Percentiles rank a stretch among this genome's conserved stretches.
These are phyloP conservation scores for Podospora sp. DNA, from an alignment of 495 filamentous ascomycete species.

Conservation along the genomic window DNA sequence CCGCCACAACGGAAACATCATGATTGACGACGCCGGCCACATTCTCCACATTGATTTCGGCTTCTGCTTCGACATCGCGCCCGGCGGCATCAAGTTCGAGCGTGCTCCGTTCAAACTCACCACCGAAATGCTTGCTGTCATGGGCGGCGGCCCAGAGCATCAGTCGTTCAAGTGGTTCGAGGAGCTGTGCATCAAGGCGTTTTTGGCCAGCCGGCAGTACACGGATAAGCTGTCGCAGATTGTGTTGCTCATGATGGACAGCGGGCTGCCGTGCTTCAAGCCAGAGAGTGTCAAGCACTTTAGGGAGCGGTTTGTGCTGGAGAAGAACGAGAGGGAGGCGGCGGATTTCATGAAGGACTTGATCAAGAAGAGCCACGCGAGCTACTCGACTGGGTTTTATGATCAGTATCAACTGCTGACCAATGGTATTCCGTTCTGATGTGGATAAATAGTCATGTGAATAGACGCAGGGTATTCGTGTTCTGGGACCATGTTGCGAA, in stretches of 20 bases:
- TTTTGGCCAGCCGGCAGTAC: slow-evolving; percentile 87
- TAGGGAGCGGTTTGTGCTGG: slow-evolving; percentile 87
- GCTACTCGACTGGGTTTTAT: slow-evolving; percentile 87
- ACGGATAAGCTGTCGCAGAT: slow-evolving; percentile 84
- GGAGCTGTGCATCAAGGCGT: slow-evolving; percentile 92
- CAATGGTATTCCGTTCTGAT: slow-evolving; percentile 89
- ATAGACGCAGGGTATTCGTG: not conserved
- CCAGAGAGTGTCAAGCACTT: slow-evolving; percentile 92
- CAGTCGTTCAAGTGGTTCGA: slow-evolving; percentile 96
- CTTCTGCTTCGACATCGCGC: slow-evolving; percentile 99
- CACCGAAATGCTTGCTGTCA: slow-evolving; percentile 95
- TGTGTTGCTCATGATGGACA: slow-evolving; percentile 93
- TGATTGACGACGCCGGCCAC: slow-evolving; percentile 95
- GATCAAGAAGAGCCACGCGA: slow-evolving; percentile 83
- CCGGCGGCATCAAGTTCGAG: slow-evolving; percentile 94
- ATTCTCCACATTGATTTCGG: slow-evolving; percentile 99
- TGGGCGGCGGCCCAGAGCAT: slow-evolving; percentile 83
- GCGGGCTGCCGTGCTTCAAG: slow-evolving; percentile 96
- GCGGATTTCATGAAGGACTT: slow-evolving; percentile 91
- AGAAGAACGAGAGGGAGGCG: slow-evolving; percentile 91
- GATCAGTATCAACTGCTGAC: slow-evolving; percentile 97
- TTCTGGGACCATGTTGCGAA: not conserved
- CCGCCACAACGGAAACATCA: slow-evolving; percentile 98
- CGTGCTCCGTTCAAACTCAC: slow-evolving; percentile 98
- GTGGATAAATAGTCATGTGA: not conserved